Conservation (phyloP, 2,329 filamentous ascomycete genomes). For the Botrytis galanthina region DNA sequence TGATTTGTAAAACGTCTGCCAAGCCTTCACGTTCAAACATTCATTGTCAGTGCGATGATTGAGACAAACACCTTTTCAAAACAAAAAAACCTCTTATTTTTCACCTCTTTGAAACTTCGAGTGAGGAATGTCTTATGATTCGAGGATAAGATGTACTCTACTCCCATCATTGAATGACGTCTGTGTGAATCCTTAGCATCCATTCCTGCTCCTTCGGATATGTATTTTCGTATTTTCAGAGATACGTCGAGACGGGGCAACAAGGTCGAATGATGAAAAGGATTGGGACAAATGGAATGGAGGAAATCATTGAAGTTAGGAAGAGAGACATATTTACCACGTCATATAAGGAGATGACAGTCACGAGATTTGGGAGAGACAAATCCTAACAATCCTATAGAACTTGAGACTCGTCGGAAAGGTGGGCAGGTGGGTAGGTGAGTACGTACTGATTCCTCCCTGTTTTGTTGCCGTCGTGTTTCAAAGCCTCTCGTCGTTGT, state of each 20-base stretch:
- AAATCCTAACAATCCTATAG: not conserved
- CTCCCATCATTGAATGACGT: too few species aligned
- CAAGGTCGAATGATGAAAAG: not conserved
- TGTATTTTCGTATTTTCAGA: not conserved
- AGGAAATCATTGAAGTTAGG: not conserved
- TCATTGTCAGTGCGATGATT: slow-evolving; percentile 6
- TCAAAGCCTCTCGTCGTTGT: not conserved
- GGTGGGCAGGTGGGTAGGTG: not conserved
- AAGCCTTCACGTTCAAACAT: not conserved
- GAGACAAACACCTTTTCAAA: slow-evolving; percentile 2
- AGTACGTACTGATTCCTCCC: not conserved
- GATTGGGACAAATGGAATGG: not conserved
- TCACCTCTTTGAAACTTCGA: not conserved
- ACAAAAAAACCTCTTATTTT: not conserved
- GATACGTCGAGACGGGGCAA: not conserved
- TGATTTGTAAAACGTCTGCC: not conserved
- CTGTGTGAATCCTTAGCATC: not conserved
- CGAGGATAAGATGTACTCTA: not conserved
- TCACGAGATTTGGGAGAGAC: not conserved
- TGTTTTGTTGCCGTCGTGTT: not conserved
- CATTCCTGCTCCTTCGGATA: too few species aligned
- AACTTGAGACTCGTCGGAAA: not conserved
- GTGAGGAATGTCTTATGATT: not conserved
- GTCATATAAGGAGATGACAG: not conserved
- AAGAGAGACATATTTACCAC: not conserved